Conservation (phyloP, 257 asterid species). For the Plantago elongata region DNA sequence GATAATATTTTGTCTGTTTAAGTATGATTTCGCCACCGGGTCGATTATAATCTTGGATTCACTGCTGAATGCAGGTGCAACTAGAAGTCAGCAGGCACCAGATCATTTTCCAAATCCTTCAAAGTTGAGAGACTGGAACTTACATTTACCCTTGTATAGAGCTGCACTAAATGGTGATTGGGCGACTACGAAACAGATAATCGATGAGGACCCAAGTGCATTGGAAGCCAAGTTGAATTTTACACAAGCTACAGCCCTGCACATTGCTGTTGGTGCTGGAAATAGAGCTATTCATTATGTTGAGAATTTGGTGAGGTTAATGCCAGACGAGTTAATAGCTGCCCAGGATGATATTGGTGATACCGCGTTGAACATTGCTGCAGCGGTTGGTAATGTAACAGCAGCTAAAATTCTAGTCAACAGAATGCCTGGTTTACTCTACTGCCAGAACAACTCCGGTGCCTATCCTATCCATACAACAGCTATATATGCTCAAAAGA, state of each 20-base stretch:
- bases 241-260: not conserved
- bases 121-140: not conserved
- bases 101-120: not conserved
- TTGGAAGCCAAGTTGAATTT: not conserved
- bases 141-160: slow-evolving; percentile 8
- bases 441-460: not conserved
- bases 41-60: no score
- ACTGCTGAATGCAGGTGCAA: no score
- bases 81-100: no score
- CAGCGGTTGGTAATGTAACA: slow-evolving; percentile 1
- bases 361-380: slow-evolving; percentile 18
- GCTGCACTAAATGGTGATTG: slow-evolving; percentile 16
- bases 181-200: not conserved
- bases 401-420: slow-evolving; percentile 10
- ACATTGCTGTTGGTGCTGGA: slow-evolving; percentile 15
- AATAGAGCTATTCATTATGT: slow-evolving; percentile 7
- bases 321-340: slow-evolving; percentile 12
- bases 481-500: slow-evolving; percentile 7
- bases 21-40: no score
- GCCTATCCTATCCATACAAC: slow-evolving; percentile 13
- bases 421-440: slow-evolving; percentile 1
- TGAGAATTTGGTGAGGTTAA: not conserved
- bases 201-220: slow-evolving; percentile 1
- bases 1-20: no score
- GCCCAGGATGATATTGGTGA: not conserved